Evolutionary conservation across 2,329 filamentous ascomycete genomes (phyloP).

Genomic region (Cercospora canescens): DNA sequence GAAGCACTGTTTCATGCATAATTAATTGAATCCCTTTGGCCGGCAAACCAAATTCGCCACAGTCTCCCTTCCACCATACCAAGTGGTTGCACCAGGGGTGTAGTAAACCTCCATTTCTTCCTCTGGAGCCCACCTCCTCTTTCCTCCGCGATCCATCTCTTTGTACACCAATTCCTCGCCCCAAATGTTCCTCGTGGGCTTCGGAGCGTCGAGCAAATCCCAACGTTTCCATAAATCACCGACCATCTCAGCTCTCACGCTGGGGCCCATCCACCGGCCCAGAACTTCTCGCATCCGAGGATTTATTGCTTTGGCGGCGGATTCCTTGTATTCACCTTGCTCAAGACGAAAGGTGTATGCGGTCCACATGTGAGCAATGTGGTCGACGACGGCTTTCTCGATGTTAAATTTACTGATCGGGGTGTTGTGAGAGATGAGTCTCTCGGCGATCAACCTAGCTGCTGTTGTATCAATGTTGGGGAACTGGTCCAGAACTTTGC

Average conservation of each 20-base stretch:
- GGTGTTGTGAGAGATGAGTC: not conserved
- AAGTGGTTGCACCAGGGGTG: slow-evolving; percentile 3
- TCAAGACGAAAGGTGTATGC: slow-evolving; percentile 11
- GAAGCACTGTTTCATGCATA: not conserved
- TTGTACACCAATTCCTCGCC: not conserved
- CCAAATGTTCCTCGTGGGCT: not conserved
- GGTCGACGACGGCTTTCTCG: slow-evolving; percentile 17
- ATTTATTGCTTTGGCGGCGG: slow-evolving; percentile 7
- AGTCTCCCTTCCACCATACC: slow-evolving; percentile 15
- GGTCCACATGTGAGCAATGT: slow-evolving; percentile 17
- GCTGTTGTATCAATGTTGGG: slow-evolving; percentile 10
- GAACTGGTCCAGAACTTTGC: slow-evolving; percentile 16
- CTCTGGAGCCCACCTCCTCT: not conserved
- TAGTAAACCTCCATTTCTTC: slow-evolving; percentile 1
- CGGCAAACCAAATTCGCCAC: not conserved
- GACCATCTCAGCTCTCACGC: not conserved
- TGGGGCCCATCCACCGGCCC: slow-evolving; percentile 10
- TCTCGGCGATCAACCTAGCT: slow-evolving; percentile 14
- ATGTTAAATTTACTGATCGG: slow-evolving; percentile 1
- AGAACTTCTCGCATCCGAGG: slow-evolving; percentile 14
- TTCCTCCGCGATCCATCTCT: not conserved
- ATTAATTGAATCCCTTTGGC: not conserved
- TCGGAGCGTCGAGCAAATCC: slow-evolving; percentile 5
- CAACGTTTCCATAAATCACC: slow-evolving; percentile 10
- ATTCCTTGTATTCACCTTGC: slow-evolving; percentile 3